Conservation (phyloP, 23 red algal genomes). For the Gracilaria domingensis region DNA sequence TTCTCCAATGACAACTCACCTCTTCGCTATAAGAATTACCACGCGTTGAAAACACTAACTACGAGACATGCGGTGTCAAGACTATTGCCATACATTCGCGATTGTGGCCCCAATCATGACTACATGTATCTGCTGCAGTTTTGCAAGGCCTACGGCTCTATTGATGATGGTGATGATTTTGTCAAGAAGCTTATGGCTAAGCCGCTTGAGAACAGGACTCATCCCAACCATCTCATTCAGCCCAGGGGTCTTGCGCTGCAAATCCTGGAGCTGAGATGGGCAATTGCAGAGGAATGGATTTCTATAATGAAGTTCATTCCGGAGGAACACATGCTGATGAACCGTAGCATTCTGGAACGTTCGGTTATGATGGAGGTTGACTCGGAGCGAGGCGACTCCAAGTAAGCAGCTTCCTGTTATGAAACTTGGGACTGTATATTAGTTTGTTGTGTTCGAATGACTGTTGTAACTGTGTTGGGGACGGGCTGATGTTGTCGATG, state of each 20-base stretch:
- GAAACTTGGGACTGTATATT: neutral
- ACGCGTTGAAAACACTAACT: conserved; percentile 57
- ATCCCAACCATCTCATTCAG: conserved; percentile 44
- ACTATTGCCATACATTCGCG: conserved; percentile 59
- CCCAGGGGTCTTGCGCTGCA: conserved; percentile 34
- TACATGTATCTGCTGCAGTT: conserved; percentile 80
- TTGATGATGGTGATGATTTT: conserved; percentile 47
- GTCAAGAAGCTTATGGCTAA: conserved; percentile 38
- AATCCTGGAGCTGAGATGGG: conserved; percentile 51
- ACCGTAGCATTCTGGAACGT: conserved; percentile 38
- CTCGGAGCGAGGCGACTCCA: neutral
- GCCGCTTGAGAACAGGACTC: conserved; percentile 41
- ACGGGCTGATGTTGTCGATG: neutral
- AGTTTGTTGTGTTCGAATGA: neutral
- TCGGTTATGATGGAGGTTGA: conserved; percentile 36
- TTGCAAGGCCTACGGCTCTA: conserved; percentile 31
- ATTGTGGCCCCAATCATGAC: conserved; percentile 67
- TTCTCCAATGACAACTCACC: conserved; percentile 62
- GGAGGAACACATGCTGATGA: conserved; percentile 56
- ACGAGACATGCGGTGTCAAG: conserved; percentile 68
- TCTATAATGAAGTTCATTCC: conserved; percentile 49
- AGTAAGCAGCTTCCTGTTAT: neutral
- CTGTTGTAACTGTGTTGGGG: neutral
- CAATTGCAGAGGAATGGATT: conserved; percentile 70
- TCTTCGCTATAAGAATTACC: conserved; percentile 73